These are phyloP conservation scores for Guadua angustifolia DNA, from an alignment of 176 grass and related monocot species.

Conservation along the genomic window DNA sequence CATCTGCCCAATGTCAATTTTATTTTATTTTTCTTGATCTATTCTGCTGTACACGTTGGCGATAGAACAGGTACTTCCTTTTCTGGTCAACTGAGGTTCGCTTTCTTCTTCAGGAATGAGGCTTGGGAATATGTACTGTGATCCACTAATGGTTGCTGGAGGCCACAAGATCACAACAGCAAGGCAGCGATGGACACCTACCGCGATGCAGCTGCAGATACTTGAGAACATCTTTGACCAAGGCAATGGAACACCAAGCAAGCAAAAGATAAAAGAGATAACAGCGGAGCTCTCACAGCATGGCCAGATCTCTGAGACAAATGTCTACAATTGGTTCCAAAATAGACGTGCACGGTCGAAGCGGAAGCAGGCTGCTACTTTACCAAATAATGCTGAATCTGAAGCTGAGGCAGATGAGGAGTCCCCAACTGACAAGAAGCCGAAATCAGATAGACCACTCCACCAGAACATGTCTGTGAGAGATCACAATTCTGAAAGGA, in stretches of 20 bases:
- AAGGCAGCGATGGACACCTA: conserved; percentile 95
- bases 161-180: conserved; percentile 83
- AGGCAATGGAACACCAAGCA: conserved; percentile 93
- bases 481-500: conserved; percentile 42
- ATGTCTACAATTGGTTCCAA: conserved; percentile 99
- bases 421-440: conserved; percentile 78
- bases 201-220: conserved; percentile 91
- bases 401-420: conserved; percentile 80
- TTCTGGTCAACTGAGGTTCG: conserved; percentile 19
- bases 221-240: conserved; percentile 95
- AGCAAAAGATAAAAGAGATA: conserved; percentile 96
- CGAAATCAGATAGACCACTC: conserved; percentile 55
- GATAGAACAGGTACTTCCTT: background rate
- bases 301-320: conserved; percentile 96
- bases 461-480: conserved; percentile 41
- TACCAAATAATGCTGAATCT: conserved; percentile 74
- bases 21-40: background rate
- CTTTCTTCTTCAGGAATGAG: conserved; percentile 73
- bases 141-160: conserved; percentile 71
- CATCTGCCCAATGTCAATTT: background rate
- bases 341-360: conserved; percentile 92
- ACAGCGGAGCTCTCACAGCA: conserved; percentile 82
- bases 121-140: conserved; percentile 76
- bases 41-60: background rate
- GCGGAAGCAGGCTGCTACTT: conserved; percentile 76